These are phyloP conservation scores for Xylaria nigripes DNA, from an alignment of 495 filamentous ascomycete genomes.

Conservation along the genomic window DNA sequence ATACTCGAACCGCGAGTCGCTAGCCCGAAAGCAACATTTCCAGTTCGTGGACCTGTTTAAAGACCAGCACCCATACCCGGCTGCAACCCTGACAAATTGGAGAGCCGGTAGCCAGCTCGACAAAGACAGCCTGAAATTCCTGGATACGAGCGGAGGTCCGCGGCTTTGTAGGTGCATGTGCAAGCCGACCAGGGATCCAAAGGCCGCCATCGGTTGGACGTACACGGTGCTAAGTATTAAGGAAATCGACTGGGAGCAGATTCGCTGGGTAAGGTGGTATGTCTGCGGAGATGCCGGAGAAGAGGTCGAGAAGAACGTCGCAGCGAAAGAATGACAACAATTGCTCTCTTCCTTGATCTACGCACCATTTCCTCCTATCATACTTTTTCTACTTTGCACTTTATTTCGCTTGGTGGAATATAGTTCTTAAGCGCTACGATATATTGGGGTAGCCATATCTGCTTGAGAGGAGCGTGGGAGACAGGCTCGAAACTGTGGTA, in stretches of 20 bases:
- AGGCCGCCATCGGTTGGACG: slow-evolving; percentile 31
- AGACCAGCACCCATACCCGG: slow-evolving; percentile 43
- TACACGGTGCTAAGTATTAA: slow-evolving; percentile 46
- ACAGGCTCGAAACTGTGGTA: background rate
- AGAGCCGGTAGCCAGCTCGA: slow-evolving; percentile 39
- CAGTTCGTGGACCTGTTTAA: slow-evolving; percentile 53
- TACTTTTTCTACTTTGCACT: background rate
- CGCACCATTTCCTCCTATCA: background rate
- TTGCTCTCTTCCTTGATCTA: background rate
- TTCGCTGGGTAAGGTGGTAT: slow-evolving; percentile 30
- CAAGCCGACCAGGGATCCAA: slow-evolving; percentile 38
- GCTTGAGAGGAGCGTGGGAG: background rate
- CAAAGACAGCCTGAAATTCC: slow-evolving; percentile 36
- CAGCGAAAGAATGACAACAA: slow-evolving; percentile 1
- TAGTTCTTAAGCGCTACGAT: background rate
- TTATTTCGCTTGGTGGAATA: background rate
- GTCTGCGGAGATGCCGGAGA: slow-evolving; percentile 15
- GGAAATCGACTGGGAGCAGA: slow-evolving; percentile 45
- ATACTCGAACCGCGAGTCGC: slow-evolving; percentile 41
- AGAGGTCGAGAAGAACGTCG: background rate
- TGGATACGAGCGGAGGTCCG: slow-evolving; percentile 21
- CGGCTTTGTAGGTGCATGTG: slow-evolving; percentile 48
- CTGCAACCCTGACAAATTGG: slow-evolving; percentile 44
- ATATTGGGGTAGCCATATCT: background rate
- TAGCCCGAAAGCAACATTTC: slow-evolving; percentile 45